Conservation (phyloP, 768 basidiomycete species). For the Arthromyces matolae region DNA sequence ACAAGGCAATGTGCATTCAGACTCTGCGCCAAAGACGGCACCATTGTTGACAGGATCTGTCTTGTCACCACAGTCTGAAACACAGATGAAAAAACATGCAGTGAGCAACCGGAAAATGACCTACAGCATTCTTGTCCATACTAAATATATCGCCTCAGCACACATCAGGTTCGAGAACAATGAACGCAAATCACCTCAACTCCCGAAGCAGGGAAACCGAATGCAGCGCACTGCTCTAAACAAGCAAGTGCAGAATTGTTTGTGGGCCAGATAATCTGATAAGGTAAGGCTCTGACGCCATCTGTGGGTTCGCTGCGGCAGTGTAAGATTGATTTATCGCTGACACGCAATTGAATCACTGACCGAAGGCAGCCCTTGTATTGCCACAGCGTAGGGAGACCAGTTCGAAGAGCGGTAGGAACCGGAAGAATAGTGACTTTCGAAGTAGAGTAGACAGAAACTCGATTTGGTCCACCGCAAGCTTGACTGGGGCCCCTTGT, state of each 20-base stretch:
- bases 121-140: conserved; percentile 72
- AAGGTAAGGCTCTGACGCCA: conserved; percentile 48
- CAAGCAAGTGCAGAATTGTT: conserved; percentile 68
- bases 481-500: conserved; percentile 41
- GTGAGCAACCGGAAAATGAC: conserved; percentile 23
- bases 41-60: conserved; percentile 43
- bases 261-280: conserved; percentile 51
- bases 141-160: conserved; percentile 22
- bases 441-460: conserved; percentile 61
- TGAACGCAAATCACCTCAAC: conserved; percentile 40
- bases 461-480: conserved; percentile 70
- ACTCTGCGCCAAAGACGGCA: conserved; percentile 36
- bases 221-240: conserved; percentile 63
- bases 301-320: conserved; percentile 42
- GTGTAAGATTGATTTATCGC: neutral
- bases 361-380: conserved; percentile 70
- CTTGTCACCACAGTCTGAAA: conserved; percentile 66
- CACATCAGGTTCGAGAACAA: too few species aligned
- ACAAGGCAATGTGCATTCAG: conserved; percentile 51
- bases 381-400: conserved; percentile 58
- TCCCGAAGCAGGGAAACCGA: conserved; percentile 70
- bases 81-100: neutral
- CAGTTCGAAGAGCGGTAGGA: conserved; percentile 50
- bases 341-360: conserved; percentile 16
- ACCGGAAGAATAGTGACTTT: conserved; percentile 55